Percentiles rank a stretch among this genome's conserved stretches.
These are phyloP conservation scores for Phytopythium litorale DNA, from an alignment of 352 stramenopile genomes.

Conservation along the genomic window DNA sequence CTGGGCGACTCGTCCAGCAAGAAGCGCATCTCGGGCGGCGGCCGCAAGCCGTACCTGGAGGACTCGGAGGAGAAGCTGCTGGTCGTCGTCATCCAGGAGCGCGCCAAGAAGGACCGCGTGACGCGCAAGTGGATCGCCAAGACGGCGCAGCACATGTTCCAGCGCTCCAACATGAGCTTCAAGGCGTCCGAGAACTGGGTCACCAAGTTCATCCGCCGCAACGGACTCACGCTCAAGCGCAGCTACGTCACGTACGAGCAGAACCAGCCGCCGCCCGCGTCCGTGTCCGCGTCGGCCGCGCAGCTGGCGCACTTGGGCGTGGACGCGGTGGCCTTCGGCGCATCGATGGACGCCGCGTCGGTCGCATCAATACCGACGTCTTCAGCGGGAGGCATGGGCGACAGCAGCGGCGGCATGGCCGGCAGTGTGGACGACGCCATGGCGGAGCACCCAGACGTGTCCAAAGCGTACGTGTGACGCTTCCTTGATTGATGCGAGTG, in stretches of 20 bases:
- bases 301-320: constrained; percentile 1
- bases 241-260: constrained; percentile 77
- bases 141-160: constrained; percentile 83
- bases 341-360: neutral
- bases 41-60: constrained; percentile 67
- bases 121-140: constrained; percentile 83
- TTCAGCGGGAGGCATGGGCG: neutral
- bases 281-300: neutral
- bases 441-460: constrained; percentile 1
- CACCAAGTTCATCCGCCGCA: constrained; percentile 79
- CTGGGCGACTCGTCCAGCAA: constrained; percentile 62
- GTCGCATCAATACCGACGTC: neutral
- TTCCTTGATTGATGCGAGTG: neutral
- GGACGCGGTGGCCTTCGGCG: neutral
- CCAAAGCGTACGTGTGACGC: neutral
- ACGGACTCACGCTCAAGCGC: constrained; percentile 70
- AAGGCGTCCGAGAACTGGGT: constrained; percentile 84
- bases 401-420: neutral
- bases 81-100: constrained; percentile 72
- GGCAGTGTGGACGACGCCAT: neutral
- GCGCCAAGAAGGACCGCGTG: constrained; percentile 73
- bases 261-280: constrained; percentile 8
- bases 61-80: constrained; percentile 67
- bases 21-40: constrained; percentile 68
- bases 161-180: constrained; percentile 62